Conservation (phyloP, 495 filamentous ascomycete species). For the Geopyxis carbonaria region DNA sequence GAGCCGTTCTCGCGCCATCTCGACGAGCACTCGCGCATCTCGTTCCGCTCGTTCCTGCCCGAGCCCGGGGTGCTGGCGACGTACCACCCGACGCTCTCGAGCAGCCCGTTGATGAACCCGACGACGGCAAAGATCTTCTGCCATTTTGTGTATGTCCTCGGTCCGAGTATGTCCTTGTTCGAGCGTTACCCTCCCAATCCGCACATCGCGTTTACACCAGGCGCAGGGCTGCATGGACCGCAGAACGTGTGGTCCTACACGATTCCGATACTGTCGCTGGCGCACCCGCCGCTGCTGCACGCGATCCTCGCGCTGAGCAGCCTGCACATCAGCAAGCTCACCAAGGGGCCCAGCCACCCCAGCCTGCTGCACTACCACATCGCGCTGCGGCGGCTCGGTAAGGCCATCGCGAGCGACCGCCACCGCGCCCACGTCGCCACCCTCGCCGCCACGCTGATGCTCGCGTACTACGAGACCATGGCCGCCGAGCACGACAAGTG, state of each 20-base stretch:
- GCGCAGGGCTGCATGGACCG: slow-evolving; percentile 19
- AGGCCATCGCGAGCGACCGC: slow-evolving; percentile 49
- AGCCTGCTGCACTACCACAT: slow-evolving; percentile 87
- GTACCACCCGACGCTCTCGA: slow-evolving; percentile 56
- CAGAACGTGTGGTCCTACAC: slow-evolving; percentile 39
- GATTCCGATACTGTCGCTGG: slow-evolving; percentile 67
- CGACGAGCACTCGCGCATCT: slow-evolving; percentile 31
- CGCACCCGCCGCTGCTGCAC: slow-evolving; percentile 71
- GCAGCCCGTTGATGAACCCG: slow-evolving; percentile 66
- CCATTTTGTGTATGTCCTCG: slow-evolving; percentile 84
- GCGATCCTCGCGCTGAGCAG: slow-evolving; percentile 79
- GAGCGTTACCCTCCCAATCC: slow-evolving; percentile 72
- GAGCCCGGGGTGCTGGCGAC: slow-evolving; percentile 55
- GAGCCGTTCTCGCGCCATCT: slow-evolving; percentile 18
- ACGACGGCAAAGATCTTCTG: slow-evolving; percentile 75
- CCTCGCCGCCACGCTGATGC: slow-evolving; percentile 68
- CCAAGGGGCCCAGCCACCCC: slow-evolving; percentile 50
- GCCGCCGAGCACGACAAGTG: slow-evolving; percentile 89
- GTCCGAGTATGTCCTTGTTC: slow-evolving; percentile 70
- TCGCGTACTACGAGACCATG: slow-evolving; percentile 90
- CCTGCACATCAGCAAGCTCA: slow-evolving; percentile 74
- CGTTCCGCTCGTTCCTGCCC: slow-evolving; percentile 49
- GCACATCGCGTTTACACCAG: slow-evolving; percentile 22
- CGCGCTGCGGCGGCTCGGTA: slow-evolving; percentile 57
- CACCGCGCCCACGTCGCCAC: slow-evolving; percentile 67